Conservation (phyloP, 1,139 yeast species). For the Geotrichum europaeum region DNA sequence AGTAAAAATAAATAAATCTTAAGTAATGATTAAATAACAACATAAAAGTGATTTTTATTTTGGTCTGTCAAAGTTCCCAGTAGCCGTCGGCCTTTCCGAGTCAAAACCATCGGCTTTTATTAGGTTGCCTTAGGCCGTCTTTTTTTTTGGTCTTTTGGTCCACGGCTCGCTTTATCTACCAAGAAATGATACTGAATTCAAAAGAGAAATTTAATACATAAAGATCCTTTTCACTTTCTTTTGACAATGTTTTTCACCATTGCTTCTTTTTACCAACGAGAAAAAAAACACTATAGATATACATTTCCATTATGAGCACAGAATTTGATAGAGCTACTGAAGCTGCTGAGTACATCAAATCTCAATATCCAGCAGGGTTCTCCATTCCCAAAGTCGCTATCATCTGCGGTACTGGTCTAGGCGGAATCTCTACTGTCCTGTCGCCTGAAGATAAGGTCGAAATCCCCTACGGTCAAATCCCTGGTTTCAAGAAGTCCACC, state of each 20-base stretch:
- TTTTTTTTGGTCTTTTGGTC: not conserved
- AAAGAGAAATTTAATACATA: not conserved
- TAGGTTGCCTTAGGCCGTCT: not conserved
- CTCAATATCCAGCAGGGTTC: slow-evolving; percentile 27
- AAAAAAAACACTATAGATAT: not conserved
- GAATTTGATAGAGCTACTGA: slow-evolving; percentile 23
- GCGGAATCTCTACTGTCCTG: slow-evolving; percentile 66
- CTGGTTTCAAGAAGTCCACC: slow-evolving; percentile 76
- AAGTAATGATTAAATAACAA: not conserved
- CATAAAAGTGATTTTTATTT: not conserved
- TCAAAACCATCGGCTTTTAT: not conserved
- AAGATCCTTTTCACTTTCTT: not conserved
- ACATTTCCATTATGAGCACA: not conserved
- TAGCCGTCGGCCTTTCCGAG: not conserved
- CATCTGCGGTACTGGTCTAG: slow-evolving; percentile 92
- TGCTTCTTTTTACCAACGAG: not conserved
- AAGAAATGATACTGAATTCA: not conserved
- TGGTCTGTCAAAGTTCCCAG: not conserved
- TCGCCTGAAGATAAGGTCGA: slow-evolving; percentile 41
- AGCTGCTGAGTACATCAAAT: slow-evolving; percentile 26
- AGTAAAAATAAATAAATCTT: not conserved
- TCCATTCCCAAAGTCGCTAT: slow-evolving; percentile 50
- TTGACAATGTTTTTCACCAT: not conserved
- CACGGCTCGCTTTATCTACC: not conserved
- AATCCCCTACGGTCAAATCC: slow-evolving; percentile 62